Evolutionary conservation across 129 eudicot species (phyloP).

Genomic region (Ambrosia artemisiifolia): DNA sequence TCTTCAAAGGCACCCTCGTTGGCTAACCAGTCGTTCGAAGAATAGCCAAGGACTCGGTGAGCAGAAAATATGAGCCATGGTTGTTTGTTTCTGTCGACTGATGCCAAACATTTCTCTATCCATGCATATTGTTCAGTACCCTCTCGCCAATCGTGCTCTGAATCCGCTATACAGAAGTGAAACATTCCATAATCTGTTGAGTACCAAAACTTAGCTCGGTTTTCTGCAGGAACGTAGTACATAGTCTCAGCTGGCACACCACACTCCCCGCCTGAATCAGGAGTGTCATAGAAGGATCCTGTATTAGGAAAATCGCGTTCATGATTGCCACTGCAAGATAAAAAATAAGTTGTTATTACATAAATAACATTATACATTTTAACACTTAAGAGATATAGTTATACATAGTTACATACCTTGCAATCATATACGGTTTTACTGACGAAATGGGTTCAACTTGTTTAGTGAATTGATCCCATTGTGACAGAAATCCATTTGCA

Average conservation of each 20-base stretch:
- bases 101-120: conserved; percentile 63
- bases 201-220: conserved; percentile 71
- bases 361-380: too few relatives aligned
- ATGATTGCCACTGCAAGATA: conserved; percentile 54
- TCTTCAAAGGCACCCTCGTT: conserved; percentile 65
- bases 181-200: conserved; percentile 58
- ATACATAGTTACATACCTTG: conserved; percentile 32
- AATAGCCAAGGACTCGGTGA: conserved; percentile 78
- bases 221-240: conserved; percentile 59
- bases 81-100: conserved; percentile 67
- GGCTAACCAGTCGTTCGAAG: conserved; percentile 54
- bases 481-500: conserved; percentile 50
- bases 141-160: conserved; percentile 86
- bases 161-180: conserved; percentile 34
- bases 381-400: background rate
- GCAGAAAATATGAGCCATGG: conserved; percentile 78
- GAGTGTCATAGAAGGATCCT: conserved; percentile 49
- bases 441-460: conserved; percentile 56
- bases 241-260: conserved; percentile 49
- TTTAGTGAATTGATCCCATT: conserved; percentile 54
- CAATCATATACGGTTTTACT: conserved; percentile 47
- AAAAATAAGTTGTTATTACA: background rate
- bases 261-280: conserved; percentile 69
- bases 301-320: conserved; percentile 60
- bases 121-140: conserved; percentile 73